These are phyloP conservation scores for Salix caprea DNA, from an alignment of 345 rosid genomes.

Conservation along the genomic window DNA sequence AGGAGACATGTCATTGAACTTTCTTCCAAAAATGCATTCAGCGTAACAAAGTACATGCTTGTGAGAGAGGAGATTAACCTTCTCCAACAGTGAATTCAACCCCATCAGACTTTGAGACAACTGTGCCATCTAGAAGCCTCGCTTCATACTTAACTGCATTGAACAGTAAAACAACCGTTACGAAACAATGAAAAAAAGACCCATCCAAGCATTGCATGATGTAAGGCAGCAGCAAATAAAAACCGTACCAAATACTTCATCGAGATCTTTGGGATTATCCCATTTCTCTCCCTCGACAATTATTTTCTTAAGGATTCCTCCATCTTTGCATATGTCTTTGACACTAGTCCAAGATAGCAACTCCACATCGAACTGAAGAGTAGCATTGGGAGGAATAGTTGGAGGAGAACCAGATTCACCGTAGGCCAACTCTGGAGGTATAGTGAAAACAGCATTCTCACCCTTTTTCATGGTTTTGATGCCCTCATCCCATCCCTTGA, in stretches of 20 bases:
- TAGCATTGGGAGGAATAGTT: constrained; percentile 80
- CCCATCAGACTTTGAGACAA: constrained; percentile 63
- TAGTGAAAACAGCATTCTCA: constrained; percentile 82
- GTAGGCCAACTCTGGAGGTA: constrained; percentile 78
- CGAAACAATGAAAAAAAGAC: background rate
- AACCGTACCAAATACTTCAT: constrained; percentile 68
- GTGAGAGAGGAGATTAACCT: constrained; percentile 31
- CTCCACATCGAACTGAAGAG: constrained; percentile 82
- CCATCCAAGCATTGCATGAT: no score
- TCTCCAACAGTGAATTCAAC: constrained; percentile 73
- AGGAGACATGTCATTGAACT: background rate
- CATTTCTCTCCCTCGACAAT: constrained; percentile 64
- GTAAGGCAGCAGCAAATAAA: no score
- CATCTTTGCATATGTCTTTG: constrained; percentile 82
- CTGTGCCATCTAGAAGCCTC: constrained; percentile 66
- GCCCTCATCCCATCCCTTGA: constrained; percentile 97
- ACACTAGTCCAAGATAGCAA: constrained; percentile 73
- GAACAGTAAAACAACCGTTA: background rate
- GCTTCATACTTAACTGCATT: constrained; percentile 71
- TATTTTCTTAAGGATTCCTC: constrained; percentile 76
- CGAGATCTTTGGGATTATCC: constrained; percentile 76
- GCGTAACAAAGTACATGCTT: background rate
- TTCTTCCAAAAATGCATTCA: no score
- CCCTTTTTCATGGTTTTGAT: constrained; percentile 96
- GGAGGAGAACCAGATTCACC: constrained; percentile 87